A percentile compares a stretch with the other conserved stretches of the same genome.
These are phyloP conservation scores for Plasmodium ovale DNA, from an alignment of 169 alveolate species.

Conservation along the genomic window DNA sequence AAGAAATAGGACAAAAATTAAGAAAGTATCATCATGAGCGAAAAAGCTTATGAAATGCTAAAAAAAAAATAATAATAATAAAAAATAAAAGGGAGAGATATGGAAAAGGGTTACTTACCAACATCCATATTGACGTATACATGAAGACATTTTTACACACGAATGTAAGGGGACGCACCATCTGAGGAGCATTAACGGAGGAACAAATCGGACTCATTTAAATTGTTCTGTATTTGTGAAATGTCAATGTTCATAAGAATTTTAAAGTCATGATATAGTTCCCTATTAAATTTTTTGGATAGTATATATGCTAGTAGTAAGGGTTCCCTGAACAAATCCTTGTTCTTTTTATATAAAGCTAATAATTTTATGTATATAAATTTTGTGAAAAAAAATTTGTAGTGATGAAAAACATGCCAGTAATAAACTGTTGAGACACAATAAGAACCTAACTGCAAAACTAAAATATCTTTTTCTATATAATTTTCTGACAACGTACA, in stretches of 20 bases:
- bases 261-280: constrained; percentile 45
- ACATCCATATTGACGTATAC: no score
- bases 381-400: constrained; percentile 68
- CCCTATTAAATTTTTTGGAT: constrained; percentile 44
- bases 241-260: constrained; percentile 69
- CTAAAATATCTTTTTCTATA: constrained; percentile 70
- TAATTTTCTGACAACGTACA: constrained; percentile 27
- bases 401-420: constrained; percentile 77
- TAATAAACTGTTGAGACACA: constrained; percentile 63
- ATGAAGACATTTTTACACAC: no score
- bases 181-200: neutral
- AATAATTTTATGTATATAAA: constrained; percentile 40
- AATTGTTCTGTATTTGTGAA: constrained; percentile 44
- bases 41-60: no score
- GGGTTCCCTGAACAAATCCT: constrained; percentile 63
- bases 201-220: constrained; percentile 34
- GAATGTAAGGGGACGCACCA: no score
- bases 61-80: no score
- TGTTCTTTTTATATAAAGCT: constrained; percentile 36
- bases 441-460: constrained; percentile 61
- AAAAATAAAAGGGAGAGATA: no score
- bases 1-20: no score
- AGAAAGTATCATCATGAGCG: no score
- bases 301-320: constrained; percentile 46
- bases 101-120: no score